Conservation (phyloP, 2,329 filamentous ascomycete genomes). For the Teratosphaeriaceae sp. region DNA sequence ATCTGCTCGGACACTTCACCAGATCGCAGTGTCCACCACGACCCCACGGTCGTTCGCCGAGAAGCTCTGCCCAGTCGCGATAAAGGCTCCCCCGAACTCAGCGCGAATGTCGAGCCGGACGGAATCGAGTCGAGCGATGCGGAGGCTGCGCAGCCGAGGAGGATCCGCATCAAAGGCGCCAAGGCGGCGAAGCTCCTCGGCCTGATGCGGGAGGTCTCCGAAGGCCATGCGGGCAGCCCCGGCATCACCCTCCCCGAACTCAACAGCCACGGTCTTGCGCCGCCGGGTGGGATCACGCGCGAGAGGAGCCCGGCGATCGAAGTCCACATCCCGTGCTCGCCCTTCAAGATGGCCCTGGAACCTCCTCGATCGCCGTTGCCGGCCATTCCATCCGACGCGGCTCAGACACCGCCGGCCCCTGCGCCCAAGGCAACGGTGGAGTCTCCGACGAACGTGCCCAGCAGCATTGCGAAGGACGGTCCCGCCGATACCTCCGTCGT, state of each 20-base stretch:
- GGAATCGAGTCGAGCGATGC: conserved; percentile 2
- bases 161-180: conserved; percentile 17
- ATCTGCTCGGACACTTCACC: neutral
- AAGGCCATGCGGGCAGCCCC: neutral
- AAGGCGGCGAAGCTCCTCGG: conserved; percentile 24
- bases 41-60: too few relatives aligned
- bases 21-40: too few relatives aligned
- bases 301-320: neutral
- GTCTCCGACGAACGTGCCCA: neutral
- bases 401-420: neutral
- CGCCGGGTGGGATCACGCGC: neutral
- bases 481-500: neutral
- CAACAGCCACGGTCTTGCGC: neutral
- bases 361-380: neutral
- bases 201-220: conserved; percentile 9
- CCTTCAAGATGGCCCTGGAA: neutral
- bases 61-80: too few relatives aligned
- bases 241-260: conserved; percentile 4
- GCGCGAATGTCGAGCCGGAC: neutral
- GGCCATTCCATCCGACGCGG: neutral
- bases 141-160: conserved; percentile 9
- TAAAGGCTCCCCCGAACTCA: neutral
- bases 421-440: neutral
- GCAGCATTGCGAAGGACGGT: neutral
- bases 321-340: neutral